A percentile compares a stretch with the other conserved stretches of the same genome.
Evolutionary conservation across 345 rosid genomes (phyloP).

Genomic region (Pugionium cornutum): DNA sequence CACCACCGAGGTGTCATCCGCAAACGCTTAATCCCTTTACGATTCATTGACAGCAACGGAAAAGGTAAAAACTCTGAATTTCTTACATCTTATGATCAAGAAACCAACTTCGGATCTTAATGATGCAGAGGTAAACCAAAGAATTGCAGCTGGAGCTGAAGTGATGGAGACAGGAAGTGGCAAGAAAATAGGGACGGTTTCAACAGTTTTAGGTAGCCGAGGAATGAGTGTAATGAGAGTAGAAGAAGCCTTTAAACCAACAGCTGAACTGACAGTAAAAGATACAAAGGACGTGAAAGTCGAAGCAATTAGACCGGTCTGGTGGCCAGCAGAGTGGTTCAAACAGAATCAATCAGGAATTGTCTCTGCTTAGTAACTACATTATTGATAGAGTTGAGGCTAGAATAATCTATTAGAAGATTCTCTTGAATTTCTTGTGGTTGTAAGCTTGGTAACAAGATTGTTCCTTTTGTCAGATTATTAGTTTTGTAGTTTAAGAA

Average conservation of each 20-base stretch:
- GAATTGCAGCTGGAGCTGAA: constrained; percentile 64
- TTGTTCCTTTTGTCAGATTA: too few species aligned
- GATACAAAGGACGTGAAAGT: constrained; percentile 64
- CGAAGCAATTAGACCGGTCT: constrained; percentile 64
- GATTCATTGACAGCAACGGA: constrained; percentile 54
- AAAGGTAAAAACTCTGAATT: constrained; percentile 45
- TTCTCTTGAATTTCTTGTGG: too few species aligned
- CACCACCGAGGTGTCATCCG: constrained; percentile 86
- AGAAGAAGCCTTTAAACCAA: constrained; percentile 59
- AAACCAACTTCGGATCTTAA: neutral
- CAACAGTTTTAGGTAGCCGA: constrained; percentile 59
- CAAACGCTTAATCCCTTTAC: constrained; percentile 76
- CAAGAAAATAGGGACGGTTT: constrained; percentile 71
- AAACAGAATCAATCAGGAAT: constrained; percentile 45
- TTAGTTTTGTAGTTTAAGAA: too few species aligned
- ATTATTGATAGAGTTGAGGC: neutral
- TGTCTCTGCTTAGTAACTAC: constrained; percentile 43
- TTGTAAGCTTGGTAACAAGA: neutral
- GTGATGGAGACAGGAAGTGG: constrained; percentile 54
- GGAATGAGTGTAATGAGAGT: constrained; percentile 77
- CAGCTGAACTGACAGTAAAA: constrained; percentile 45
- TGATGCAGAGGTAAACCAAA: constrained; percentile 55
- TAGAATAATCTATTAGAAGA: neutral
- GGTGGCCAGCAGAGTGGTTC: constrained; percentile 91
- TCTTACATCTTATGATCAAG: constrained; percentile 5